Evolutionary conservation across 331 rosid genomes (phyloP).

Genomic region (Pyracantha coccinea): DNA sequence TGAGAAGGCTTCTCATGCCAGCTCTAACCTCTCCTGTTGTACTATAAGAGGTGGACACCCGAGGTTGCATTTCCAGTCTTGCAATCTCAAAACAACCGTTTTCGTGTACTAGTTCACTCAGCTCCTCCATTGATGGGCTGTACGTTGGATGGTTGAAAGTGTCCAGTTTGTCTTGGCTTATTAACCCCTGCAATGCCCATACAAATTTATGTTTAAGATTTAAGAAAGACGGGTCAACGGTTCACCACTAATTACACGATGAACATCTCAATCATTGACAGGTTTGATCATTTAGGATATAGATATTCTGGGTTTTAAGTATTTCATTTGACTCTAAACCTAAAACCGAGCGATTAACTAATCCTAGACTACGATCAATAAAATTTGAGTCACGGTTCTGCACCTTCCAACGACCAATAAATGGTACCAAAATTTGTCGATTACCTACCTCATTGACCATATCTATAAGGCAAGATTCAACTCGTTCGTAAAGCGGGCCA

Average conservation of each 20-base stretch:
- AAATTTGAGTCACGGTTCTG: no score
- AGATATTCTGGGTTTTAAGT: no score
- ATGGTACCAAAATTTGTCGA: no score
- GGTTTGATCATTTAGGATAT: no score
- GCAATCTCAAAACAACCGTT: neutral
- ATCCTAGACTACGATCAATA: no score
- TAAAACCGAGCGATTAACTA: no score
- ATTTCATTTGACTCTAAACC: no score
- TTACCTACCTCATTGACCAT: neutral
- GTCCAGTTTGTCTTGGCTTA: neutral
- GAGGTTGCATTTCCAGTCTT: neutral
- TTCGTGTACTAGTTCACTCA: neutral
- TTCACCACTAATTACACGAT: no score
- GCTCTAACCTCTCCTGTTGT: neutral
- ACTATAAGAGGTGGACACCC: fast-evolving
- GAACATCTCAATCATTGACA: no score
- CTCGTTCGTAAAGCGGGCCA: neutral
- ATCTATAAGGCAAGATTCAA: neutral
- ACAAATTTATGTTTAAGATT: no score
- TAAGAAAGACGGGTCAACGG: no score
- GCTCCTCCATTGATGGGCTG: constrained; percentile 1
- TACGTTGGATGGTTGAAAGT: neutral
- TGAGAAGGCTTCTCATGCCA: neutral
- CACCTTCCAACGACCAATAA: no score
- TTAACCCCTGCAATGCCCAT: neutral